phyloP scores from a whole-genome alignment of 306 rosid genomes.

The Prunus fruticosa region DNA sequence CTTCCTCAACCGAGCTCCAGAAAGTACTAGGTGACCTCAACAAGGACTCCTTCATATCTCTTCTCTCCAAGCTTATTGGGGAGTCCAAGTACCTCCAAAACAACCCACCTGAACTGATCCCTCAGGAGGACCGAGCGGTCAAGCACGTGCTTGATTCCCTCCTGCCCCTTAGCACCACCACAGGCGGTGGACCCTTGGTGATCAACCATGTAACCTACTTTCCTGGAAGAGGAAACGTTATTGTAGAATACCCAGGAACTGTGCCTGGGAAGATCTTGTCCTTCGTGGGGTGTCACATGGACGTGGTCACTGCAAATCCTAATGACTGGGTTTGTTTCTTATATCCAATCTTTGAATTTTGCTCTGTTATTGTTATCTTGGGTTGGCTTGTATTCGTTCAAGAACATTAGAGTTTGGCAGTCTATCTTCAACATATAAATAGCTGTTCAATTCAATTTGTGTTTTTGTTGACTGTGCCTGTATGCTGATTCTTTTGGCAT shows the following conservation, averaged over 20 bases:
- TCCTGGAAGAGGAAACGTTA: slow-evolving; percentile 73
- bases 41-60: slow-evolving; percentile 54
- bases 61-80: slow-evolving; percentile 70
- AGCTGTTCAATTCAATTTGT: not conserved
- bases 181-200: slow-evolving; percentile 74
- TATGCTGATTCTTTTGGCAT: not conserved
- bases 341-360: not conserved
- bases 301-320: slow-evolving; percentile 90
- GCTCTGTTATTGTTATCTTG: not conserved
- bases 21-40: slow-evolving; percentile 56
- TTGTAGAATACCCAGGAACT: slow-evolving; percentile 86
- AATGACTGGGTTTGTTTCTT: slow-evolving; percentile 65
- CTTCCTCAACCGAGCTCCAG: slow-evolving; percentile 29
- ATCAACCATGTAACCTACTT: slow-evolving; percentile 66
- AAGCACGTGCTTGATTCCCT: slow-evolving; percentile 64
- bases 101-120: slow-evolving; percentile 82
- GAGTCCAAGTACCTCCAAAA: slow-evolving; percentile 80
- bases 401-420: not conserved
- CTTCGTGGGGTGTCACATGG: slow-evolving; percentile 92
- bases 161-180: slow-evolving; percentile 62
- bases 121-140: slow-evolving; percentile 72
- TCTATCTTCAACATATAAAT: not conserved
- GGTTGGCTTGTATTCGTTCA: not conserved
- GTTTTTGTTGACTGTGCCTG: not conserved
- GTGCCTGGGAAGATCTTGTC: slow-evolving; percentile 65